These are phyloP conservation scores for Tagetes erecta DNA, from an alignment of 129 eudicot genomes.

Conservation along the genomic window DNA sequence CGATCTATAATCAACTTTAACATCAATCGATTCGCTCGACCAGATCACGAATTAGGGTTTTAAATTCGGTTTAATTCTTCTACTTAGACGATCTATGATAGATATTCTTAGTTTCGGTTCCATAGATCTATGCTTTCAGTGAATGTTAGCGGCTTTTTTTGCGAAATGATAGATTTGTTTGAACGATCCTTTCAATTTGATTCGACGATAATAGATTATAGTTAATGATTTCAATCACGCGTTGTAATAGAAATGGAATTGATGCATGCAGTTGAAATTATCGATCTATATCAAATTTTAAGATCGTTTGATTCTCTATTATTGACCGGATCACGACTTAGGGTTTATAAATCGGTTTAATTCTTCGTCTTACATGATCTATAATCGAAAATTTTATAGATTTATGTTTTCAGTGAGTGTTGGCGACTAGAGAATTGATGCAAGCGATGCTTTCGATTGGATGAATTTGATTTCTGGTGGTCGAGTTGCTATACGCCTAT, in stretches of 20 bases:
- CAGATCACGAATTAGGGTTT: slow-evolving; percentile 28
- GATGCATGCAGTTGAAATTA: slow-evolving; percentile 2
- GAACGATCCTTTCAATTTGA: neutral
- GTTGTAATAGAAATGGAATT: neutral
- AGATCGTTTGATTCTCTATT: slow-evolving; percentile 16
- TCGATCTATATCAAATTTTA: neutral
- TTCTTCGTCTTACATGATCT: neutral
- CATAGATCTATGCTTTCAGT: neutral
- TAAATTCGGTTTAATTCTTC: neutral
- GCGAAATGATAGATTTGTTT: slow-evolving; percentile 16
- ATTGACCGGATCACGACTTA: slow-evolving; percentile 23
- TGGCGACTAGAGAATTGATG: neutral
- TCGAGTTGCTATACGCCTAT: no score
- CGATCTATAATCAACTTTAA: neutral
- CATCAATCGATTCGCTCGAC: slow-evolving; percentile 18
- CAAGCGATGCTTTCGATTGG: no score
- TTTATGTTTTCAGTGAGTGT: slow-evolving; percentile 13
- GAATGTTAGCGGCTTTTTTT: neutral
- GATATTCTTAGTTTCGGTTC: neutral
- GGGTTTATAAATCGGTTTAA: neutral
- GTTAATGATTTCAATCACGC: slow-evolving; percentile 16
- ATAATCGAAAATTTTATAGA: neutral
- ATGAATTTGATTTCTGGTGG: no score
- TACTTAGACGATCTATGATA: neutral
- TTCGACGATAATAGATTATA: neutral